These are phyloP conservation scores for Monilinia polystroma DNA, from an alignment of 2,329 filamentous ascomycete species.

Conservation along the genomic window DNA sequence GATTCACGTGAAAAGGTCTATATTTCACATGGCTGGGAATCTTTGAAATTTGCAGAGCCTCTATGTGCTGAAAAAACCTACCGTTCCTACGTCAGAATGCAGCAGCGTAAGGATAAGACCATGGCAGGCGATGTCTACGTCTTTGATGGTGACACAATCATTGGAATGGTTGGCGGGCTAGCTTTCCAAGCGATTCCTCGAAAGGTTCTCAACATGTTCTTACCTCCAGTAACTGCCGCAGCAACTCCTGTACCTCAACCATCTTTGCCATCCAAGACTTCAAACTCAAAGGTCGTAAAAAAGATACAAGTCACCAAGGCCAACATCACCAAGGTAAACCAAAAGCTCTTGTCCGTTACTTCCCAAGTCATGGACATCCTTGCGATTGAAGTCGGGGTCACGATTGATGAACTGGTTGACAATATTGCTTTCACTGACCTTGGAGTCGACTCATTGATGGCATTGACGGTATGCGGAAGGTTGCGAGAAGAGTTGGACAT, in stretches of 20 bases:
- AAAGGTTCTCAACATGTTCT: slow-evolving; percentile 23
- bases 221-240: slow-evolving; percentile 30
- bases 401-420: slow-evolving; percentile 49
- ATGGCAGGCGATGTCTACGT: slow-evolving; percentile 45
- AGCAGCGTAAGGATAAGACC: slow-evolving; percentile 37
- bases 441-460: slow-evolving; percentile 60
- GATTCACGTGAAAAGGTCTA: slow-evolving; percentile 55
- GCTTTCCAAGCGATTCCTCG: slow-evolving; percentile 36
- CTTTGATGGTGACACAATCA: slow-evolving; percentile 39
- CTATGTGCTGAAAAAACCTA: slow-evolving; percentile 49
- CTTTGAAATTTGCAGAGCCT: slow-evolving; percentile 50
- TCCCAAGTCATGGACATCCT: slow-evolving; percentile 51
- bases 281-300: slow-evolving; percentile 17
- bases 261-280: neutral
- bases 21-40: slow-evolving; percentile 59
- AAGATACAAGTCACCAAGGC: slow-evolving; percentile 18
- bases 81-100: slow-evolving; percentile 57
- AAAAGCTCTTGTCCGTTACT: slow-evolving; percentile 38
- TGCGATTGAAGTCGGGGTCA: slow-evolving; percentile 55
- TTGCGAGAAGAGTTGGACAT: slow-evolving; percentile 59
- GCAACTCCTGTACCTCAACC: slow-evolving; percentile 38
- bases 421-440: slow-evolving; percentile 57
- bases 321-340: slow-evolving; percentile 32
- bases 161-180: slow-evolving; percentile 46
- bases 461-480: slow-evolving; percentile 55